Evolutionary conservation across 2,329 filamentous ascomycete genomes (phyloP).

Genomic region (Exophiala oligosperma): DNA sequence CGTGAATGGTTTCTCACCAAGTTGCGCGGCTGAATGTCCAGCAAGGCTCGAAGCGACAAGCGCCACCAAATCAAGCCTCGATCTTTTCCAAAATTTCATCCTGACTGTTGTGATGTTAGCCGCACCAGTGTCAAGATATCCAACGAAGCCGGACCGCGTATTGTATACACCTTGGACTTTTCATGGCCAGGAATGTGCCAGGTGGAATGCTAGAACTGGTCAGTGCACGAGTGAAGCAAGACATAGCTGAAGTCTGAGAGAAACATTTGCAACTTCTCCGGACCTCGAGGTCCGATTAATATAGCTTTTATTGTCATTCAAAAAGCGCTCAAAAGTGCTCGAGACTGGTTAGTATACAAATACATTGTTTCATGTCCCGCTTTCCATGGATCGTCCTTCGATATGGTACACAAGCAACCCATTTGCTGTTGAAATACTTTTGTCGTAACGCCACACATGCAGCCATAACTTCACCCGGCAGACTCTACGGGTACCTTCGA

Average conservation of each 20-base stretch:
- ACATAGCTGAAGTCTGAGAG: not conserved
- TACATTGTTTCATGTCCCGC: slow-evolving; percentile 6
- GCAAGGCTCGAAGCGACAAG: slow-evolving; percentile 4
- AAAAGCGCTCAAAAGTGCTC: too few relatives aligned
- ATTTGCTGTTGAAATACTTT: slow-evolving; percentile 4
- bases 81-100: slow-evolving; percentile 8
- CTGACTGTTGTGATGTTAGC: not conserved
- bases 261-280: not conserved
- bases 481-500: slow-evolving; percentile 15
- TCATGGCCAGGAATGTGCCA: slow-evolving; percentile 9
- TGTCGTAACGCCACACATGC: slow-evolving; percentile 11
- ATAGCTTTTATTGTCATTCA: too few relatives aligned
- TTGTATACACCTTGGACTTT: too few relatives aligned
- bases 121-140: not conserved
- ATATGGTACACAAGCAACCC: slow-evolving; percentile 17
- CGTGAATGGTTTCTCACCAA: slow-evolving; percentile 4
- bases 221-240: slow-evolving; percentile 6
- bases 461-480: slow-evolving; percentile 6
- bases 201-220: slow-evolving; percentile 13
- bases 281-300: not conserved
- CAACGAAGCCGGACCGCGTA: too few relatives aligned
- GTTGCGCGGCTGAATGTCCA: slow-evolving; percentile 9
- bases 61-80: slow-evolving; percentile 1
- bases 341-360: slow-evolving; percentile 14
- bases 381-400: slow-evolving; percentile 7